Percentiles rank a stretch among this genome's conserved stretches.
Conservation (phyloP, 75 land plant genomes). For the Pseudotsuga menziesii region DNA sequence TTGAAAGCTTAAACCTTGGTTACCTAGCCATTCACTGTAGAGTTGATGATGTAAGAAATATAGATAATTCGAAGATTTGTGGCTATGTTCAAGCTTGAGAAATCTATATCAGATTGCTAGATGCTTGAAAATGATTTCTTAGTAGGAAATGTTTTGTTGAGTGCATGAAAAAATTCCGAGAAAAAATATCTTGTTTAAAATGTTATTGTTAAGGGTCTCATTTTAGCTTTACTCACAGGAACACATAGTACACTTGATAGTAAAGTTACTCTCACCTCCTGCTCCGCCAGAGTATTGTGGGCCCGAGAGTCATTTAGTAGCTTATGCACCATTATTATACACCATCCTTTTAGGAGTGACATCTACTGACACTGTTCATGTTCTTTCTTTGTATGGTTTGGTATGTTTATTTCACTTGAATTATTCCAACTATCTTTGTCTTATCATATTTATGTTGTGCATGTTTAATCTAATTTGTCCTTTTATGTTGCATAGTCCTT, state of each 20-base stretch:
- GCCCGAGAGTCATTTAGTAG: constrained; percentile 34
- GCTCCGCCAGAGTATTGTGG: constrained; percentile 28
- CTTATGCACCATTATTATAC: constrained; percentile 45
- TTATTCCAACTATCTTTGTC: not conserved
- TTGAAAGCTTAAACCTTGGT: not conserved
- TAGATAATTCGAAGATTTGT: not conserved
- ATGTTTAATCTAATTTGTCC: not conserved
- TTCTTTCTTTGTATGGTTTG: constrained; percentile 66
- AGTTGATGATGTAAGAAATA: not conserved
- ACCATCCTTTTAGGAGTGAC: constrained; percentile 36
- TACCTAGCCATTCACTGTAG: not conserved
- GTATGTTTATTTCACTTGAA: constrained; percentile 27
- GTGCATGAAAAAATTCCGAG: not conserved
- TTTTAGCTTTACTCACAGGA: constrained; percentile 34
- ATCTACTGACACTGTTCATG: constrained; percentile 51
- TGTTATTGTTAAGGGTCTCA: not conserved
- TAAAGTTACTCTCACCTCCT: constrained; percentile 56
- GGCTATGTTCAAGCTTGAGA: not conserved
- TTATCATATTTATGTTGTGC: not conserved
- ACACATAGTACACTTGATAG: constrained; percentile 45
- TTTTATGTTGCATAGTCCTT: not conserved
- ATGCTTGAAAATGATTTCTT: not conserved
- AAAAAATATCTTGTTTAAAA: not conserved
- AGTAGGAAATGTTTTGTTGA: not conserved
- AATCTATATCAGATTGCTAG: not conserved